Percentiles rank a stretch among this genome's conserved stretches.
Evolutionary conservation across 805 yeast species (phyloP).

Genomic region (Lachancea sp.): DNA sequence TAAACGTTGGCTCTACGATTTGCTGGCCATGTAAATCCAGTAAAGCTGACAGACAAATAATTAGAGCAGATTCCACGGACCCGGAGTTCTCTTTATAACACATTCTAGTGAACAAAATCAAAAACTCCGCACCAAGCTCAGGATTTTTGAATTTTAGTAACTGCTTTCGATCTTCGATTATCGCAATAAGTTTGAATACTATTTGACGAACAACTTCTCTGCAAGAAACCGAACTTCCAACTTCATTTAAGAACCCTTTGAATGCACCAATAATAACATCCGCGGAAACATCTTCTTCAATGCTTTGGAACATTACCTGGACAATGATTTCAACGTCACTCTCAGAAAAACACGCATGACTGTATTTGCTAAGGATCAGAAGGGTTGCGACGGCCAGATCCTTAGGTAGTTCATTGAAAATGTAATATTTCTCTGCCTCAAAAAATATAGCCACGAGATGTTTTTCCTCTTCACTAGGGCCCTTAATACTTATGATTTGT

Average conservation of each 20-base stretch:
- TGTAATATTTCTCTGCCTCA: constrained; percentile 28
- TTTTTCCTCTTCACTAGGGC: constrained; percentile 19
- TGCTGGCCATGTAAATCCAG: not conserved
- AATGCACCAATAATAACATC: constrained; percentile 54
- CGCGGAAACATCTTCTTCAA: constrained; percentile 34
- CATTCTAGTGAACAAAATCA: not conserved
- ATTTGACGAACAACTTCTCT: constrained; percentile 3
- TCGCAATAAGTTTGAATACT: not conserved
- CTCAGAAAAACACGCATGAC: constrained; percentile 29
- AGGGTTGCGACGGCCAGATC: constrained; percentile 40
- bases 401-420: constrained; percentile 18
- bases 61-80: not conserved
- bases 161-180: not conserved
- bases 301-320: constrained; percentile 32
- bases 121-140: not conserved
- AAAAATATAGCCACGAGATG: constrained; percentile 35
- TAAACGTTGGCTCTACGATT: not conserved
- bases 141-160: no score
- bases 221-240: not conserved
- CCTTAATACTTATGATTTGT: constrained; percentile 32
- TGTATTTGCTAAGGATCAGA: constrained; percentile 37
- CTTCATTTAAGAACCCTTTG: constrained; percentile 42
- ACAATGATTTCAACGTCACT: constrained; percentile 36
- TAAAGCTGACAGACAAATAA: not conserved
- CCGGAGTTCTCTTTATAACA: not conserved